phyloP scores from a whole-genome alignment of 106 monocot species.

The Acorus calamus region DNA sequence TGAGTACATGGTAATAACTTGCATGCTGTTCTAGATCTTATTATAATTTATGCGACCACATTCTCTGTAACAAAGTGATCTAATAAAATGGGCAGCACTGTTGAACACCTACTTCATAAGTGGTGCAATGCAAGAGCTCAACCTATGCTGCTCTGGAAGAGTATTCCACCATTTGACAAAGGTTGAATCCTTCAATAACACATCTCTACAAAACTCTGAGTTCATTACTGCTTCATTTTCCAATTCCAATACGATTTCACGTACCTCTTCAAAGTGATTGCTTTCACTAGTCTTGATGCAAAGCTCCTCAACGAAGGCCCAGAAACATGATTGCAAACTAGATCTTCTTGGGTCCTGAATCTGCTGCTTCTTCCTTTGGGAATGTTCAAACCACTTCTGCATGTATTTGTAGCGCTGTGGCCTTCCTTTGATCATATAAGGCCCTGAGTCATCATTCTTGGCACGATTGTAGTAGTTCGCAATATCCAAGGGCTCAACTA shows the following conservation, averaged over 20 bases:
- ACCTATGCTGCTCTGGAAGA: conserved; percentile 29
- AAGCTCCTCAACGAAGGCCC: conserved; percentile 45
- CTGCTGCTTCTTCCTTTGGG: conserved; percentile 1
- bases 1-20: no score
- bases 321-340: conserved; percentile 39
- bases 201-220: conserved; percentile 24
- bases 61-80: no score
- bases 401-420: conserved; percentile 36
- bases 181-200: conserved; percentile 21
- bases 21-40: no score
- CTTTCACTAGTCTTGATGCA: conserved; percentile 14
- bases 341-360: conserved; percentile 5
- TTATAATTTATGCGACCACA: no score
- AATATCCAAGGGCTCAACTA: conserved; percentile 53
- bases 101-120: conserved; percentile 3
- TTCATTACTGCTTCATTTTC: conserved; percentile 13
- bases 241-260: conserved; percentile 21
- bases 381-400: conserved; percentile 36
- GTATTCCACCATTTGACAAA: conserved; percentile 45
- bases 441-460: conserved; percentile 51
- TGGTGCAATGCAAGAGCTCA: conserved; percentile 22
- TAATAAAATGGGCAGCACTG: no score
- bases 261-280: conserved; percentile 15
- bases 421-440: conserved; percentile 40
- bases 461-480: conserved; percentile 50